Evolutionary conservation across 2,329 filamentous ascomycete genomes (phyloP).

Genomic region (Fusarium sp.): DNA sequence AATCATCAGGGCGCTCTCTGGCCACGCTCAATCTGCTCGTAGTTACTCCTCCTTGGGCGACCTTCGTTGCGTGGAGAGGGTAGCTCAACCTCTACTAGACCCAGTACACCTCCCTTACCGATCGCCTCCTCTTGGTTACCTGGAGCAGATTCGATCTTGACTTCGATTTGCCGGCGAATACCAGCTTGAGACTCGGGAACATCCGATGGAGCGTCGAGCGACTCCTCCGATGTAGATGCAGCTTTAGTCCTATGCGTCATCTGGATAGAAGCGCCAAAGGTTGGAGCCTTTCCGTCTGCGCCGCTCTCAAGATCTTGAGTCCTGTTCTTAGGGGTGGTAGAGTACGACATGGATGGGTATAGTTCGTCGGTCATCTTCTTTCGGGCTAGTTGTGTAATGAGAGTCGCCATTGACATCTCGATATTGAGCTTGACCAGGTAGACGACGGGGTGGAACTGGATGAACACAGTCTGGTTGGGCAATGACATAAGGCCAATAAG

Average conservation of each 20-base stretch:
- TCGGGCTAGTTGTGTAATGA: slow-evolving; percentile 59
- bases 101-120: neutral
- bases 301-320: neutral
- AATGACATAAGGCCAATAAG: slow-evolving; percentile 56
- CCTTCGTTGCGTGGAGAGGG: slow-evolving; percentile 4
- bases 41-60: slow-evolving; percentile 6
- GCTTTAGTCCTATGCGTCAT: slow-evolving; percentile 37
- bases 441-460: slow-evolving; percentile 67
- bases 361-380: slow-evolving; percentile 35
- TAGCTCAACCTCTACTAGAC: neutral
- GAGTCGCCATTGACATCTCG: slow-evolving; percentile 68
- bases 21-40: slow-evolving; percentile 10
- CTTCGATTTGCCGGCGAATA: slow-evolving; percentile 39
- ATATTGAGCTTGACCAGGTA: slow-evolving; percentile 69
- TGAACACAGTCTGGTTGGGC: slow-evolving; percentile 55
- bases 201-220: slow-evolving; percentile 23
- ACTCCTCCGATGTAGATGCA: slow-evolving; percentile 23
- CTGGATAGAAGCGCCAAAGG: slow-evolving; percentile 17
- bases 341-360: slow-evolving; percentile 32
- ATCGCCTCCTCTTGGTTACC: neutral
- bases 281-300: slow-evolving; percentile 11
- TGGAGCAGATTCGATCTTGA: slow-evolving; percentile 29
- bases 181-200: slow-evolving; percentile 10
- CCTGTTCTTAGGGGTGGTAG: slow-evolving; percentile 13
- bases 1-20: neutral